A percentile compares a stretch with the other conserved stretches of the same genome.
phyloP scores from a whole-genome alignment of 768 basidiomycete genomes.

The Tubosaeta brunneosetosa region DNA sequence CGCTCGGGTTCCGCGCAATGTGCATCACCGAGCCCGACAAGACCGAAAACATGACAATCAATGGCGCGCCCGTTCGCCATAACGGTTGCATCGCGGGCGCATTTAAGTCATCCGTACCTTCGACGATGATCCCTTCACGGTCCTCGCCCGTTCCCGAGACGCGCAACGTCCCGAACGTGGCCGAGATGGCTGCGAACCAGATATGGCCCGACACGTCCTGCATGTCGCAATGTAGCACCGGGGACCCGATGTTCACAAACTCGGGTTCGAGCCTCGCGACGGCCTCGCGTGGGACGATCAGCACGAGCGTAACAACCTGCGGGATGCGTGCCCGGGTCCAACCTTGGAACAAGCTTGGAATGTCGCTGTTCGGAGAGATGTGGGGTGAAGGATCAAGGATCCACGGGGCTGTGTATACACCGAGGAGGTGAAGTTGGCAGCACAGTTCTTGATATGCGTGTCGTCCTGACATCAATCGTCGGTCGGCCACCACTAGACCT shows the following conservation, averaged over 20 bases:
- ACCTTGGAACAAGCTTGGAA: conserved; percentile 22
- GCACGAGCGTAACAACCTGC: conserved; percentile 25
- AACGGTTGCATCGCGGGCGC: not conserved
- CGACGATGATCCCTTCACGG: conserved; percentile 8
- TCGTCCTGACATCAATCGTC: conserved; percentile 15
- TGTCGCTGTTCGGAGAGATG: not conserved
- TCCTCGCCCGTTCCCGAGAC: conserved; percentile 17
- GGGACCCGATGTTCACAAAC: conserved; percentile 2
- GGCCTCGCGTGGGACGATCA: conserved; percentile 29
- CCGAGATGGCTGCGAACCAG: conserved; percentile 18
- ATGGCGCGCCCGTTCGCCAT: conserved; percentile 14
- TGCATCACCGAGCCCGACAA: conserved; percentile 9
- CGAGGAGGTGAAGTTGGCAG: conserved; percentile 38
- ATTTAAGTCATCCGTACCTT: not conserved
- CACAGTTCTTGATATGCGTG: conserved; percentile 43
- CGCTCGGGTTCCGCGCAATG: conserved; percentile 2
- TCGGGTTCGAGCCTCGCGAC: conserved; percentile 13
- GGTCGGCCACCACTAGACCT: conserved; percentile 10
- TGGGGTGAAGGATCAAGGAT: not conserved
- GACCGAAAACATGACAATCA: conserved; percentile 21
- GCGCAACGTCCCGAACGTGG: conserved; percentile 18
- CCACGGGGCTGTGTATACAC: conserved; percentile 29
- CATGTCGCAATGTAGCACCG: conserved; percentile 21
- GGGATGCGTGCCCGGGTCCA: conserved; percentile 26
- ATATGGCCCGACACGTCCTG: not conserved